Conservation (phyloP, 352 stramenopile species). For the Globisporangium nunn region DNA sequence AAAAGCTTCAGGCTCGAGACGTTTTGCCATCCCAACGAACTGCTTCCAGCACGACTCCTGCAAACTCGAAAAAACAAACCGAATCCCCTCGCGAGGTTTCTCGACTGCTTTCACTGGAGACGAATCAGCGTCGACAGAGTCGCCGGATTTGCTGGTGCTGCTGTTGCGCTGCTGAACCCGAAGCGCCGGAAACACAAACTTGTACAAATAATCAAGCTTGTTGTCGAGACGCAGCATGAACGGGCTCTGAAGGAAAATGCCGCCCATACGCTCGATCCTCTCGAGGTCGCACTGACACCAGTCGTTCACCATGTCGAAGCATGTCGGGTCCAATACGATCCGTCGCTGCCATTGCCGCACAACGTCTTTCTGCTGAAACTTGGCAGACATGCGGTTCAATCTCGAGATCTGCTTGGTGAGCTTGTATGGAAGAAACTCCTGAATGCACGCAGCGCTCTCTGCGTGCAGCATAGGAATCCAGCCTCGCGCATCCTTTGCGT, state of each 20-base stretch:
- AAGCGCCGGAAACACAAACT: constrained; percentile 31
- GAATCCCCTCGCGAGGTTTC: constrained; percentile 19
- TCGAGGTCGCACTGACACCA: constrained; percentile 41
- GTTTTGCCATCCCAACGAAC: constrained; percentile 32
- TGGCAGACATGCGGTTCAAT: constrained; percentile 40
- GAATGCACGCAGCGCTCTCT: constrained; percentile 17
- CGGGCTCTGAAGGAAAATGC: constrained; percentile 33
- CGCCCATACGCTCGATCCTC: constrained; percentile 47
- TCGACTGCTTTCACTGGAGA: constrained; percentile 1
- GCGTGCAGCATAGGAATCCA: constrained; percentile 48
- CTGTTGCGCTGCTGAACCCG: constrained; percentile 1
- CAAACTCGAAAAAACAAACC: constrained; percentile 26
- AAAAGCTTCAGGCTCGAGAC: constrained; percentile 35
- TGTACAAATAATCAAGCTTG: constrained; percentile 47
- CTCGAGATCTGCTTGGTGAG: constrained; percentile 46
- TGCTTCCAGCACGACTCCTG: constrained; percentile 37
- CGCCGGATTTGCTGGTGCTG: background rate
- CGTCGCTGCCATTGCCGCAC: constrained; percentile 39
- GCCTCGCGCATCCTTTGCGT: constrained; percentile 34
- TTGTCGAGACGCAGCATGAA: constrained; percentile 61
- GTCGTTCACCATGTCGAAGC: constrained; percentile 64
- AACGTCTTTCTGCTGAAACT: constrained; percentile 35
- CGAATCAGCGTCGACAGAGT: background rate
- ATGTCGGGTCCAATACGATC: constrained; percentile 33
- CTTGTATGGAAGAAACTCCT: constrained; percentile 54